phyloP scores from a whole-genome alignment of 441 rosid genomes.

The Omphalea diandra region DNA sequence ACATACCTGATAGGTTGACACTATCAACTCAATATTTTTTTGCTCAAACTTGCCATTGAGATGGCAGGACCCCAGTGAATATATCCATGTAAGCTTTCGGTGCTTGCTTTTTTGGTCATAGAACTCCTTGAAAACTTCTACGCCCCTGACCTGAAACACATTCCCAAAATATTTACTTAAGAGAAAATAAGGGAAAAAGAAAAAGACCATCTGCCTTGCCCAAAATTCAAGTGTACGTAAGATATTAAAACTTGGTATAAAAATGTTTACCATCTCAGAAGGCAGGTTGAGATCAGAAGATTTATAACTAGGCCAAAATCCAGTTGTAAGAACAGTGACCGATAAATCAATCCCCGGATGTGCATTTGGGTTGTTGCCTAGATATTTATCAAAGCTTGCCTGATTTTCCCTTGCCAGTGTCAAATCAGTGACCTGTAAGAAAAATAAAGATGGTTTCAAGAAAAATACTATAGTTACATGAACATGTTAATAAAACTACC shows the following conservation, averaged over 20 bases:
- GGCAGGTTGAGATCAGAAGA: conserved; percentile 92
- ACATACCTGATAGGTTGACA: conserved; percentile 90
- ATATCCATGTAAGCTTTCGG: conserved; percentile 94
- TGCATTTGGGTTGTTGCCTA: conserved; percentile 50
- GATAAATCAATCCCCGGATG: conserved; percentile 87
- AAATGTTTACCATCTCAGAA: conserved; percentile 70
- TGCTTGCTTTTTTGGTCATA: conserved; percentile 79
- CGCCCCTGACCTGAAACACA: conserved; percentile 69
- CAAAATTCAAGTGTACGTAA: background rate
- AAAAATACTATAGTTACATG: background rate
- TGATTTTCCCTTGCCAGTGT: conserved; percentile 95
- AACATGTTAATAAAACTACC: background rate
- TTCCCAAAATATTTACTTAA: background rate
- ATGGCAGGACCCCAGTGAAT: conserved; percentile 86
- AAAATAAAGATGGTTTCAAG: conserved; percentile 1
- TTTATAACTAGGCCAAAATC: conserved; percentile 98
- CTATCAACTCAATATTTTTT: conserved; percentile 79
- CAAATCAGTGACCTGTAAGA: conserved; percentile 85
- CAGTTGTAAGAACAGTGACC: conserved; percentile 94
- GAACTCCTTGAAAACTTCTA: conserved; percentile 81
- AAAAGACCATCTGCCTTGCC: background rate
- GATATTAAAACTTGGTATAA: background rate
- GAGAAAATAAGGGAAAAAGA: background rate
- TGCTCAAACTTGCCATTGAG: conserved; percentile 78
- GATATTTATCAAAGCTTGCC: conserved; percentile 72